Evolutionary conservation across 768 basidiomycete genomes (phyloP), one percentile per base, ranked within the genome.

Genomic region (Termitomyces sp.): DNA sequence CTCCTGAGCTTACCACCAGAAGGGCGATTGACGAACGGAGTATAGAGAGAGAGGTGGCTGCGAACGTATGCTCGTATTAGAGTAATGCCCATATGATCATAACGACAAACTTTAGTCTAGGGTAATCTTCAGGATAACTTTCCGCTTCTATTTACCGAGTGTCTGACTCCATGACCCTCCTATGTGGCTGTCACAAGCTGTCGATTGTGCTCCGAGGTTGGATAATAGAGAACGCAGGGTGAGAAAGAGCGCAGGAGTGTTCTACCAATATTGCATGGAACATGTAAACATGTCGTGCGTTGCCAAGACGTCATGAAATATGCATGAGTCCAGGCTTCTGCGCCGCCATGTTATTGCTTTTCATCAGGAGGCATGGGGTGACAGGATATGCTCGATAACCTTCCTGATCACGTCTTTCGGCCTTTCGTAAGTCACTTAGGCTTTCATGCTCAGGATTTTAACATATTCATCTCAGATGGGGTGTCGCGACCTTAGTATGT

Each of bases 301-400:
- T 20, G 40, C 20, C 31, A 42, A 52, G 20, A 33, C 31, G 15
- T n/a, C 12, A 42, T 9, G 29, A 42, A 41, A 51, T 11, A 33
- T 16, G 39, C 50, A 42, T 31, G 27, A 33, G 13, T 9, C 23
- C 11, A 5, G 38, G 40, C 51, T 56, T 56, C 45, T 52, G 45
- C 56, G 51, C 45, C 56, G 53, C 53, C 25, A 41, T 48, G 32
- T 42, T 49, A 13, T 33, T 36, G 40, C 49, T 49, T 54, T 47
- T 54, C 33, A 39, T 54, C 53, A 54, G 53, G 53, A 54, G 53
- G 39, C 16, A 20, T 36, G 25, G 5, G 33, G 31, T 58, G 57
- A 58, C 57, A 58, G 53, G 51, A 52, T 52, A 46, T 58, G 57
- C 50, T 52, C 54, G 46, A 58, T 55, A 55, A 42, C 44, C 54